Conservation (phyloP, 805 yeast species). For the Metschnikowia colocasiae region DNA sequence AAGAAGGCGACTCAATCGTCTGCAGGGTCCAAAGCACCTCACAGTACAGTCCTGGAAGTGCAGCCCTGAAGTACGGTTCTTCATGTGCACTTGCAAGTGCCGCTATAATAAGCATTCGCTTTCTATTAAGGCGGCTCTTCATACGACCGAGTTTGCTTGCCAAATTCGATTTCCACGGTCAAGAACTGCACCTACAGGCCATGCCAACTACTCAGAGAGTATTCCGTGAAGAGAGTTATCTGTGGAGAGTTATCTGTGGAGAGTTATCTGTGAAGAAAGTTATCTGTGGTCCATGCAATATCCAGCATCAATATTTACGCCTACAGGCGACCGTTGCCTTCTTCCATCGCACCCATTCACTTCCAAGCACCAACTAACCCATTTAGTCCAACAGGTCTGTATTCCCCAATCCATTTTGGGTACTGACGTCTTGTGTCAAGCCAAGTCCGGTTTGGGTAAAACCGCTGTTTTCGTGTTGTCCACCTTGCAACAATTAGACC, state of each 20-base stretch:
- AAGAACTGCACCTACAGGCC: neutral
- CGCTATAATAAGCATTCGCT: too few species aligned
- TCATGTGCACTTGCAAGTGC: too few species aligned
- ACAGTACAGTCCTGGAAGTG: neutral
- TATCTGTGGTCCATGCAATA: neutral
- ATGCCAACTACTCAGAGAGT: neutral
- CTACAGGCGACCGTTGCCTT: neutral
- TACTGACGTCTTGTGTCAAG: slow-evolving; percentile 97
- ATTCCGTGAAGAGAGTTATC: too few species aligned
- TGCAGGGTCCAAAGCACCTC: neutral
- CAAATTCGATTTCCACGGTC: too few species aligned
- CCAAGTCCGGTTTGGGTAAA: slow-evolving; percentile 99
- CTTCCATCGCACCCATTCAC: neutral
- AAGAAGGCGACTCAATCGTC: neutral
- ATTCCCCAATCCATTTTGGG: slow-evolving; percentile 98
- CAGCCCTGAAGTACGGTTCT: too few species aligned
- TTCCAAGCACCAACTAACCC: slow-evolving; percentile 19
- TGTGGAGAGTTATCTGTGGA: neutral
- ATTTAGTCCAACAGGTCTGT: slow-evolving; percentile 90
- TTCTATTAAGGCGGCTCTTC: too few species aligned
- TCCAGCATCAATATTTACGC: neutral
- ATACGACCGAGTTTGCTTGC: too few species aligned
- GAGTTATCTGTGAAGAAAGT: neutral
- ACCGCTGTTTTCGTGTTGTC: slow-evolving; percentile 97
- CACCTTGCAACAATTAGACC: slow-evolving; percentile 94